A percentile compares a stretch with the other conserved stretches of the same genome.
These are phyloP conservation scores for Penicillium odoratum DNA, from an alignment of 495 filamentous ascomycete genomes.

Conservation along the genomic window DNA sequence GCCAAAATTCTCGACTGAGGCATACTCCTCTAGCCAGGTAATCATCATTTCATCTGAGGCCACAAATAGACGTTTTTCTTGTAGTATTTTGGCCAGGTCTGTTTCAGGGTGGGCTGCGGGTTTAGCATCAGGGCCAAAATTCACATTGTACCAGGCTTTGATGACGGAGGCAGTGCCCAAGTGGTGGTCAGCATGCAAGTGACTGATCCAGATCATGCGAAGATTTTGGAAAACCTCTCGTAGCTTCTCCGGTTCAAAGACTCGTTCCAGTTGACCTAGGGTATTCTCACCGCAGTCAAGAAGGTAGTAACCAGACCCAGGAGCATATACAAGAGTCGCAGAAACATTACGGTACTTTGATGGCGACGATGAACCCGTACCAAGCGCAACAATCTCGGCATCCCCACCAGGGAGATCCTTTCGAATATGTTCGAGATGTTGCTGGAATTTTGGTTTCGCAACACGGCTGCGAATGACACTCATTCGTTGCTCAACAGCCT, in stretches of 20 bases:
- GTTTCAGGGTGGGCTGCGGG: conserved; percentile 28
- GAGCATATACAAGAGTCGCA: conserved; percentile 78
- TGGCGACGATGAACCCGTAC: conserved; percentile 85
- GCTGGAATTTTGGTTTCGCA: conserved; percentile 24
- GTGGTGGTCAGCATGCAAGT: conserved; percentile 96
- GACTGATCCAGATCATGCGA: conserved; percentile 88
- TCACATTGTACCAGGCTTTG: conserved; percentile 68
- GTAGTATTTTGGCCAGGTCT: conserved; percentile 36
- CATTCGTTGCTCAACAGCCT: conserved; percentile 45
- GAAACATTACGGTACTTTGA: conserved; percentile 96
- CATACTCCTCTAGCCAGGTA: conserved; percentile 74
- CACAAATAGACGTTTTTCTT: conserved; percentile 55
- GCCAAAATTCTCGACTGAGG: conserved; percentile 73
- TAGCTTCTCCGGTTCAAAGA: conserved; percentile 62
- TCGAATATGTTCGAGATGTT: conserved; percentile 40
- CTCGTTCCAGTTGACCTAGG: conserved; percentile 81
- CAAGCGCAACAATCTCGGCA: conserved; percentile 80
- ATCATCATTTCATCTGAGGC: conserved; percentile 66
- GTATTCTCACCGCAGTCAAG: conserved; percentile 94
- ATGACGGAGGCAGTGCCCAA: conserved; percentile 78
- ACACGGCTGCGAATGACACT: conserved; percentile 28
- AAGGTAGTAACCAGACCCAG: conserved; percentile 79
- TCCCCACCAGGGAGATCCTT: conserved; percentile 65
- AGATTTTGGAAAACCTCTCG: conserved; percentile 73
- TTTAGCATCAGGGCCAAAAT: conserved; percentile 34